Evolutionary conservation across 441 rosid species (phyloP), one percentile per base, ranked within the genome.

Genomic region (Aquilaria agallochum): DNA sequence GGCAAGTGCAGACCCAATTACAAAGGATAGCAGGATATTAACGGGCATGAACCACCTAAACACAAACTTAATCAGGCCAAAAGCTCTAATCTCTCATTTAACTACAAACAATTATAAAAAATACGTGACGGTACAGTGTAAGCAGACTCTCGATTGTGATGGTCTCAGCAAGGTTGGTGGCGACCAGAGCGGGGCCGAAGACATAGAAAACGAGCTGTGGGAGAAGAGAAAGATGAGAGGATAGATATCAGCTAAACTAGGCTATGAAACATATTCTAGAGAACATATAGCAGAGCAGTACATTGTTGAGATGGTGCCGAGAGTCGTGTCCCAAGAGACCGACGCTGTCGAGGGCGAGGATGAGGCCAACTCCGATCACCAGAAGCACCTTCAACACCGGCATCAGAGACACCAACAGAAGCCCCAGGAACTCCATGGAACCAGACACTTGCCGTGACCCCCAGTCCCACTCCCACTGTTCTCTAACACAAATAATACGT

Each of bases 31-130:
- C 49, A 92, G 84, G 51, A 88, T 67, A 70, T 89, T 92, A 48
- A 90, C 12, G 10, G 98, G 98, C 98, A 92, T 92, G 78, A 92
- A 89, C 98, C 96, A 92, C 84, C 97, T 88, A 65, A 50, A 64
- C 7, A 40, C 40, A 40, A 40, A 0, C 45, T 40, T 40, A 40
- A 40, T 40, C 47, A 11, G 55, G 45, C 4, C 56, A 27, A 47
- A 56, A 50, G 3, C 13, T 59, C 14, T 30, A 2, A 8, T 59
- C 51, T 14, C 14, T 10, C 27, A 31, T n/a, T 60, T 42, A 50
- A 60, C 45, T 15, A 11, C 11, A 27, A 31, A 33, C 2, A 34
- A 8, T 11, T 31, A 48, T 11, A 48, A 30, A 2, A 5, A 11
- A 50, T 9, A 40, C 45, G 45, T 4, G 45, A 40, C 45, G 45